Evolutionary conservation across 139 green algal genomes (phyloP).

Genomic region (Coelastrella sp.): DNA sequence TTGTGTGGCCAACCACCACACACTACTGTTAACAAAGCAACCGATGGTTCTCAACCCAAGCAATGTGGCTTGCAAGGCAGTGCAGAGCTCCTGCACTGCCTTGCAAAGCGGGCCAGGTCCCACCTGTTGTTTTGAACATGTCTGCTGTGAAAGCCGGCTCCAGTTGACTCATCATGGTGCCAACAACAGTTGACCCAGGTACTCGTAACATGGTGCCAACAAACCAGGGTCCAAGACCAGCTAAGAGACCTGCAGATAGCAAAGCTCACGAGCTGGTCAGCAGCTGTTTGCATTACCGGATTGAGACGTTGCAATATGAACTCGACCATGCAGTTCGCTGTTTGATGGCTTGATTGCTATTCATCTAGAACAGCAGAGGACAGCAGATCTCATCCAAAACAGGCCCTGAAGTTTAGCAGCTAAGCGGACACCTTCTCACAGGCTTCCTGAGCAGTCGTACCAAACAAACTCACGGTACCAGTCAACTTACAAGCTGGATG

Average conservation of each 20-base stretch:
- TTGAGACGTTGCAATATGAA: neutral
- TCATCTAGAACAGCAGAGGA: too few species aligned
- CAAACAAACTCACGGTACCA: too few species aligned
- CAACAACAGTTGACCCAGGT: neutral
- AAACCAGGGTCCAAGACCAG: neutral
- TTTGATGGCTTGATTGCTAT: too few species aligned
- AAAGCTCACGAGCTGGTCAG: neutral
- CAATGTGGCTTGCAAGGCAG: too few species aligned
- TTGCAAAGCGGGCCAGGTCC: neutral
- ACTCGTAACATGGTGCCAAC: neutral
- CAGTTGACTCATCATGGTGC: neutral
- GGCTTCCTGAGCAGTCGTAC: too few species aligned
- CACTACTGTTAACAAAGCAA: too few species aligned
- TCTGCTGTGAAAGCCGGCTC: neutral
- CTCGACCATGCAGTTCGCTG: neutral
- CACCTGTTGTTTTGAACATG: constrained; percentile 24
- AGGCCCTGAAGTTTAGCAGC: too few species aligned
- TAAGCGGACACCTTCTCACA: too few species aligned
- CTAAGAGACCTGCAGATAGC: neutral
- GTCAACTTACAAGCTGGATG: neutral
- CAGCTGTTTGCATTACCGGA: neutral
- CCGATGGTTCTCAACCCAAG: too few species aligned
- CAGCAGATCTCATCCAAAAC: too few species aligned
- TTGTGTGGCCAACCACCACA: too few species aligned
- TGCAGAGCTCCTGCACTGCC: neutral